Evolutionary conservation across 2,329 filamentous ascomycete species (phyloP).

Genomic region (Aspergillus nomiae): DNA sequence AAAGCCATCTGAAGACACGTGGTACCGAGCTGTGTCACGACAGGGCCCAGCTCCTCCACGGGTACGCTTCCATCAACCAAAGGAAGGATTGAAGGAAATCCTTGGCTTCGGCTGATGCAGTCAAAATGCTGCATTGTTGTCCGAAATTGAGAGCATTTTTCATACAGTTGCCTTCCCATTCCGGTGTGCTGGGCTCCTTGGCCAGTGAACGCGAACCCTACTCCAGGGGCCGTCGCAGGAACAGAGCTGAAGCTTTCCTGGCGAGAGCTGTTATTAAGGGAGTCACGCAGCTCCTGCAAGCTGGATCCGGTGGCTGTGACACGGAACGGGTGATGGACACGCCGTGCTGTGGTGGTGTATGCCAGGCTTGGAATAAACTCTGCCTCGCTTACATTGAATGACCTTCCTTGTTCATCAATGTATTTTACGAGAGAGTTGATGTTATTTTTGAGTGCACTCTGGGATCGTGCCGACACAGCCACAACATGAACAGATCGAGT

Average conservation of each 20-base stretch:
- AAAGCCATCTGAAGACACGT: slow-evolving; percentile 46
- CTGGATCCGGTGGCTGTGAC: slow-evolving; percentile 19
- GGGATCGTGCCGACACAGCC: slow-evolving; percentile 55
- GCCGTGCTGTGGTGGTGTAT: slow-evolving; percentile 68
- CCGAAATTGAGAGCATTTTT: slow-evolving; percentile 32
- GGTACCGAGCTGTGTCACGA: slow-evolving; percentile 33
- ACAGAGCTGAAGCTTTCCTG: slow-evolving; percentile 22
- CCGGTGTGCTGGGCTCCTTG: slow-evolving; percentile 40
- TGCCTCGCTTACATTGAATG: slow-evolving; percentile 35
- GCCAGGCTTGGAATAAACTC: slow-evolving; percentile 51
- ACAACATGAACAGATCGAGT: slow-evolving; percentile 59
- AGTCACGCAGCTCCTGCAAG: neutral
- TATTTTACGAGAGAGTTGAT: slow-evolving; percentile 57
- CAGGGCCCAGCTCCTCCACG: slow-evolving; percentile 33
- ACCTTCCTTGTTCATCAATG: slow-evolving; percentile 47
- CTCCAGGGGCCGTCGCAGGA: slow-evolving; percentile 22
- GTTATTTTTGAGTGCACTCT: slow-evolving; percentile 52
- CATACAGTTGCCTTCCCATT: slow-evolving; percentile 40
- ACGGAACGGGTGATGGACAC: slow-evolving; percentile 45
- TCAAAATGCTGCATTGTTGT: slow-evolving; percentile 34
- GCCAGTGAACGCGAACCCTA: slow-evolving; percentile 34
- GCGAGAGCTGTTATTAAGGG: slow-evolving; percentile 16
- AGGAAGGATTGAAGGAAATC: slow-evolving; percentile 40
- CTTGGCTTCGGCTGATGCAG: slow-evolving; percentile 34
- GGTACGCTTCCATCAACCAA: slow-evolving; percentile 35